Percentiles rank a stretch among this genome's conserved stretches.
phyloP scores from a whole-genome alignment of 495 filamentous ascomycete genomes.

The Daldinia loculata region DNA sequence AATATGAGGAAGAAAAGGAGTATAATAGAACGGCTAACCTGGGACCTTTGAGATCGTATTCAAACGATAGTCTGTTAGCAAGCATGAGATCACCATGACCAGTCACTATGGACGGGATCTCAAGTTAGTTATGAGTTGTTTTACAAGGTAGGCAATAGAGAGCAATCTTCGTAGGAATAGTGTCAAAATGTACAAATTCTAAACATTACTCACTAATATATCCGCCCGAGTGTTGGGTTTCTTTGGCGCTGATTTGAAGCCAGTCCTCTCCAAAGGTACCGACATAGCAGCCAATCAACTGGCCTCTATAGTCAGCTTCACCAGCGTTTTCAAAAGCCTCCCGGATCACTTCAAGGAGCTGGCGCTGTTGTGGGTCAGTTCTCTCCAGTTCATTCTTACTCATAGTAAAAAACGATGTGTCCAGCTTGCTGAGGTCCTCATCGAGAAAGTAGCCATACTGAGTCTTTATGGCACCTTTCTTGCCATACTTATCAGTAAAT shows the following conservation, averaged over 20 bases:
- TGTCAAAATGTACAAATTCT: no score
- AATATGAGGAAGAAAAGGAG: background rate
- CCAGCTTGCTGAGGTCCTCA: conserved; percentile 41
- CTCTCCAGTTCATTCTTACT: conserved; percentile 49
- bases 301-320: conserved; percentile 54
- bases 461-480: conserved; percentile 8
- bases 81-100: conserved; percentile 54
- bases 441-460: conserved; percentile 44
- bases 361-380: conserved; percentile 63
- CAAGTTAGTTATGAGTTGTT: conserved; percentile 29
- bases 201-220: background rate
- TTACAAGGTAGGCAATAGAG: background rate
- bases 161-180: no score
- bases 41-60: conserved; percentile 47
- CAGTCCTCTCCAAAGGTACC: conserved; percentile 57
- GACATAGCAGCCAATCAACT: conserved; percentile 56
- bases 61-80: conserved; percentile 61
- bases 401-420: conserved; percentile 54
- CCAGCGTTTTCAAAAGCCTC: conserved; percentile 60
- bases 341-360: conserved; percentile 59
- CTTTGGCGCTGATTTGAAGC: conserved; percentile 1
- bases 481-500: conserved; percentile 38
- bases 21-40: conserved; percentile 9
- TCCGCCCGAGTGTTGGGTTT: background rate
- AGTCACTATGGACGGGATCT: conserved; percentile 24